A percentile compares a stretch with the other conserved stretches of the same genome.
Conservation (phyloP, 495 filamentous ascomycete genomes). For the Evernia prunastri region DNA sequence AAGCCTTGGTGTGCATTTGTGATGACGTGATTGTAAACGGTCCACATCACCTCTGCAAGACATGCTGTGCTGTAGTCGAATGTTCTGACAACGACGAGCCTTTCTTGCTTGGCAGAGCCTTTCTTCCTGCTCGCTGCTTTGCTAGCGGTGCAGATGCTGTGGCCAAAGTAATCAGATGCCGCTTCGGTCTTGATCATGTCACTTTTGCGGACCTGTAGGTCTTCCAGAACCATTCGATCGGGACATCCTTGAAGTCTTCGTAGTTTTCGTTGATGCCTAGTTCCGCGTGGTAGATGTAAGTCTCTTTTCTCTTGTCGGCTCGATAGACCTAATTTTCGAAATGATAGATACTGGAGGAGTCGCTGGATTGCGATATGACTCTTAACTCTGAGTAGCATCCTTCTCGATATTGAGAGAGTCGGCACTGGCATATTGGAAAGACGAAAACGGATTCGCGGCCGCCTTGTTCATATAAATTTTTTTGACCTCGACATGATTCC, state of each 20-base stretch:
- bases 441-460: background rate
- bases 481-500: background rate
- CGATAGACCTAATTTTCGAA: conserved; percentile 5
- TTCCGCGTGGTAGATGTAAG: conserved; percentile 14
- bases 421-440: background rate
- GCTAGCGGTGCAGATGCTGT: conserved; percentile 16
- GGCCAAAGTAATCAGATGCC: background rate
- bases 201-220: too few species aligned
- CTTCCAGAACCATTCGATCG: conserved; percentile 11
- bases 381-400: background rate
- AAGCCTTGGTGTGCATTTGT: background rate
- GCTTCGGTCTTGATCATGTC: background rate
- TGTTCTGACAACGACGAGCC: conserved; percentile 16
- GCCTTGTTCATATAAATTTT: background rate
- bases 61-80: background rate
- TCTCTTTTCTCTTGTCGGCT: background rate
- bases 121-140: conserved; percentile 13
- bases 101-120: conserved; percentile 2
- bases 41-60: background rate
- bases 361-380: background rate
- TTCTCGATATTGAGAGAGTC: background rate
- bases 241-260: background rate
- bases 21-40: conserved; percentile 3
- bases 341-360: background rate
- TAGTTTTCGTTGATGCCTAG: background rate